Base-by-base conservation (phyloP, 305 asterid species). In the Fraxinus velutina region DNA sequence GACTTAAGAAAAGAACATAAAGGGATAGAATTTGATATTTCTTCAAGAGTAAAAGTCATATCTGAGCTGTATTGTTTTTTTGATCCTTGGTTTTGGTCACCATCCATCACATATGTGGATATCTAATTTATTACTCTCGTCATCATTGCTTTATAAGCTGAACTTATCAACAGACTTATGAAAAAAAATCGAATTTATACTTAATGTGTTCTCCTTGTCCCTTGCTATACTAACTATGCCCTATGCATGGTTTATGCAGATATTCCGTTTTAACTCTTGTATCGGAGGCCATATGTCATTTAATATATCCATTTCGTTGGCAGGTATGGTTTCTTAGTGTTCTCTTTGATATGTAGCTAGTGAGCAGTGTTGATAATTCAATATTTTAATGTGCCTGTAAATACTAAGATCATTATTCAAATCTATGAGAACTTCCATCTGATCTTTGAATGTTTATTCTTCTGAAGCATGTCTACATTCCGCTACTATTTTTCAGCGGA, bases 401-500 rank as follows among this genome's bases (percentile, higher is more conserved):
- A 57, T 84, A 80, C 12, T 62, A 39, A 66, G 82, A 62, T 76
- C 71, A 44, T 34, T 64, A 76, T 84, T 78, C 81, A 78, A 77
- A 87, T 84, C 75, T 83, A 83, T 83, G 77, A 64, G 85, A 83
- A 83, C 79, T 82, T 84, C 78, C 84, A 83, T 85, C 95, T 91
- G 89, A 93, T 91, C 76, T 62, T 83, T 78, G 83, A 78, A 84
- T 83, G 88, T 86, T 92, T 92, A 86, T 82, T 90, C 87, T 93
- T 87, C 93, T 94, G 98, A 90, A 96, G 99, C 99, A 96, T 91
- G 99, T 96, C 90, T 96, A 96, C 97, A 96, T 96, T 89, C 98
- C 98, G 30, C 90, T 96, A 70, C 98, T 96, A 88, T 94, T 96
- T 92, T 96, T 94, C 95, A 96, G 98, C 90, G 99, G 99, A 92